These are phyloP conservation scores for Dalbergia cochinchinensis DNA, from an alignment of 306 rosid species.

Conservation along the genomic window DNA sequence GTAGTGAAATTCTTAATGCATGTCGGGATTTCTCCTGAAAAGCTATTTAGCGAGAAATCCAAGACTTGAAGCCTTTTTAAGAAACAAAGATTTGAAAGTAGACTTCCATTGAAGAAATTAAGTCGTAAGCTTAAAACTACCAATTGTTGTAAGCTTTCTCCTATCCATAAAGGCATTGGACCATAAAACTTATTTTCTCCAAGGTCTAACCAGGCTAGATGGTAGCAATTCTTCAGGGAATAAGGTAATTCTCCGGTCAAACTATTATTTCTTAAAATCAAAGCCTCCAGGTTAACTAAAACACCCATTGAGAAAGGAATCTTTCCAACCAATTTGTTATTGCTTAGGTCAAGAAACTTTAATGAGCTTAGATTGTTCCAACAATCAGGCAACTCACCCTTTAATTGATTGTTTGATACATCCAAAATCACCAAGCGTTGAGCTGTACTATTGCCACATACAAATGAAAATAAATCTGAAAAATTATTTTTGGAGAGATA, in stretches of 20 bases:
- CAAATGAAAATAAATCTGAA: neutral
- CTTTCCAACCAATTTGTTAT: neutral
- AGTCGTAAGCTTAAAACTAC: neutral
- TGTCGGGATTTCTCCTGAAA: neutral
- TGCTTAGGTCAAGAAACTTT: neutral
- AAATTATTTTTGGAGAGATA: neutral
- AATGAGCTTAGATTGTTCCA: neutral
- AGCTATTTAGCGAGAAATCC: constrained; percentile 9
- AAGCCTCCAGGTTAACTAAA: neutral
- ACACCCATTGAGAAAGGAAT: no score
- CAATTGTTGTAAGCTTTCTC: neutral
- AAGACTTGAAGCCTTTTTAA: neutral
- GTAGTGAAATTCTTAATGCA: neutral
- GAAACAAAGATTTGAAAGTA: neutral
- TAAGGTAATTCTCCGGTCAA: constrained; percentile 7
- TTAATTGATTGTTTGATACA: constrained; percentile 27
- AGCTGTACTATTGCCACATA: neutral
- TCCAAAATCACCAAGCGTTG: neutral
- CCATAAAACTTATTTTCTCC: constrained; percentile 26
- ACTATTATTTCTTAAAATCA: neutral
- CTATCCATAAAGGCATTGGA: constrained; percentile 39
- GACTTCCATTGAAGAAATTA: no score
- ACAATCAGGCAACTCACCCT: no score
- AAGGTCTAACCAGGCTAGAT: neutral
- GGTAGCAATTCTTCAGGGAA: constrained; percentile 2